phyloP scores from a whole-genome alignment of 495 filamentous ascomycete genomes.

The Aspergillus taichungensis region DNA sequence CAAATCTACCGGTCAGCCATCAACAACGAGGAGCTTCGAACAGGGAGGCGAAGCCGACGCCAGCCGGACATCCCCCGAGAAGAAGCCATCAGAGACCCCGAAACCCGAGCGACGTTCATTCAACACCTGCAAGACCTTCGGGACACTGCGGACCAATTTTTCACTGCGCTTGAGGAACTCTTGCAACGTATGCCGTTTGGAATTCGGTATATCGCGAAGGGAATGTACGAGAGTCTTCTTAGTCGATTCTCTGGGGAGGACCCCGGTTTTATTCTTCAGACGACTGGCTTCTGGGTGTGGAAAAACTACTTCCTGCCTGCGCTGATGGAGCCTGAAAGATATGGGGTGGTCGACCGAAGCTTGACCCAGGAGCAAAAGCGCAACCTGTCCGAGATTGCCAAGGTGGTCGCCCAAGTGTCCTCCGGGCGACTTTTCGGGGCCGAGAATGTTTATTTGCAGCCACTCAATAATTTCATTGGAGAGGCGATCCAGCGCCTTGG shows the following conservation, averaged over 20 bases:
- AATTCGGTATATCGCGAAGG: constrained; percentile 77
- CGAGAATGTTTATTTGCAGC: constrained; percentile 92
- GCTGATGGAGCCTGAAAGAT: constrained; percentile 74
- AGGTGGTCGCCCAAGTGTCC: constrained; percentile 81
- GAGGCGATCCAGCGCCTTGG: constrained; percentile 77
- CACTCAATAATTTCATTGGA: constrained; percentile 79
- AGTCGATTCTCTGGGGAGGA: constrained; percentile 71
- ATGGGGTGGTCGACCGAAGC: constrained; percentile 79
- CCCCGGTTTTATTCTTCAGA: constrained; percentile 67
- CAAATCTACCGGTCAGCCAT: constrained; percentile 93
- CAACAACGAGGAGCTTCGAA: constrained; percentile 93
- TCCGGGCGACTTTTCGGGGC: constrained; percentile 81
- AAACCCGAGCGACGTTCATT: constrained; percentile 86
- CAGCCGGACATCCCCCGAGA: constrained; percentile 78
- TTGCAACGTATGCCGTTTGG: constrained; percentile 89
- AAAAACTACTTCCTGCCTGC: constrained; percentile 89
- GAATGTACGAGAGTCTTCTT: constrained; percentile 71
- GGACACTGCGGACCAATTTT: constrained; percentile 86
- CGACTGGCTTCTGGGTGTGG: constrained; percentile 86
- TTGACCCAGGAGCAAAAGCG: constrained; percentile 87
- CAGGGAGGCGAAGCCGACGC: constrained; percentile 71
- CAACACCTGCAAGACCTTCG: constrained; percentile 87
- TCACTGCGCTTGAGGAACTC: constrained; percentile 69
- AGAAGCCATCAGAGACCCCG: constrained; percentile 83
- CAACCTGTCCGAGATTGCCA: constrained; percentile 83